A percentile compares a stretch with the other conserved stretches of the same genome.
Evolutionary conservation across 805 yeast genomes (phyloP).

Genomic region (Saccharomycopsis vini): DNA sequence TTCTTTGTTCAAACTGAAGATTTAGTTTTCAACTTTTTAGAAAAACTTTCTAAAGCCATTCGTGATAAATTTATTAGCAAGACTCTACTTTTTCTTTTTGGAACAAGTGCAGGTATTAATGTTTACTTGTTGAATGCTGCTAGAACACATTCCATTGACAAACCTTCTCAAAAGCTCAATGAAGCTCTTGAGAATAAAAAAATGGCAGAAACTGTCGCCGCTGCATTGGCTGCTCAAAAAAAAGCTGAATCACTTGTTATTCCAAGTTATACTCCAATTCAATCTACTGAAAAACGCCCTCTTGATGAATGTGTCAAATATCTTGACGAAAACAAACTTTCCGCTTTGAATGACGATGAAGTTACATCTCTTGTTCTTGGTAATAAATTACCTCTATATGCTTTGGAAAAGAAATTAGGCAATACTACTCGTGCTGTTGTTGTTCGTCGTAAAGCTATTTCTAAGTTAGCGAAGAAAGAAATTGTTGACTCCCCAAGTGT

Average conservation of each 20-base stretch:
- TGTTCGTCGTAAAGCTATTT: slow-evolving; percentile 88
- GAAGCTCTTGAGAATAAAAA: slow-evolving; percentile 4
- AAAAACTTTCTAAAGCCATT: slow-evolving; percentile 55
- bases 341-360: slow-evolving; percentile 61
- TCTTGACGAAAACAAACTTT: slow-evolving; percentile 64
- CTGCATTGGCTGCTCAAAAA: slow-evolving; percentile 19
- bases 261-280: slow-evolving; percentile 25
- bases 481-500: slow-evolving; percentile 60
- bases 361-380: slow-evolving; percentile 58
- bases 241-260: slow-evolving; percentile 25
- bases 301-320: slow-evolving; percentile 51
- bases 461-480: slow-evolving; percentile 74
- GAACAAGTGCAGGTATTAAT: slow-evolving; percentile 70
- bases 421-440: slow-evolving; percentile 89
- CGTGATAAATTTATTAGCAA: slow-evolving; percentile 77
- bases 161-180: slow-evolving; percentile 21
- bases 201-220: slow-evolving; percentile 5
- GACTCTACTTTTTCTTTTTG: slow-evolving; percentile 60
- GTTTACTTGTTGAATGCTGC: slow-evolving; percentile 81
- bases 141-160: slow-evolving; percentile 46
- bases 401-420: slow-evolving; percentile 83
- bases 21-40: slow-evolving; percentile 39
- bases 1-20: slow-evolving; percentile 55
- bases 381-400: slow-evolving; percentile 85
- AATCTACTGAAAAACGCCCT: slow-evolving; percentile 17